Conservation (phyloP, 2,329 filamentous ascomycete genomes). For the Anthostomella pinea region DNA sequence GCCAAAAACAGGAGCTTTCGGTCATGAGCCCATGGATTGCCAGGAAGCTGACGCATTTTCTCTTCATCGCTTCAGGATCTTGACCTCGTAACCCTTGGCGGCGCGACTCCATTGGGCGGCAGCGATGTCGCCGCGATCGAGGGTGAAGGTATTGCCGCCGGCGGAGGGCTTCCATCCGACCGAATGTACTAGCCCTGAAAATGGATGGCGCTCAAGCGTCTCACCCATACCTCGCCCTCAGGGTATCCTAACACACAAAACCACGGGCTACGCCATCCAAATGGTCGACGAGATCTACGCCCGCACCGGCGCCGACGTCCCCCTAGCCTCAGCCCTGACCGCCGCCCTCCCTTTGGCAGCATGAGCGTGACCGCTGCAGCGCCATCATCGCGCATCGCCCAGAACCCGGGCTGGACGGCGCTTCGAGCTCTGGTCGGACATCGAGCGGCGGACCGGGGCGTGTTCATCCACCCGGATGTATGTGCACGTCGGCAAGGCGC, state of each 20-base stretch:
- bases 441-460: slow-evolving; percentile 34
- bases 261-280: slow-evolving; percentile 50
- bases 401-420: slow-evolving; percentile 50
- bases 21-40: too few species aligned
- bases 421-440: slow-evolving; percentile 39
- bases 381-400: slow-evolving; percentile 42
- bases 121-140: slow-evolving; percentile 80
- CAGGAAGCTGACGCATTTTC: too few species aligned
- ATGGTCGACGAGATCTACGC: slow-evolving; percentile 51
- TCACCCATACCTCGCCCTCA: too few species aligned
- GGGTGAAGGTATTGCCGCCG: slow-evolving; percentile 87
- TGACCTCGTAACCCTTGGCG: slow-evolving; percentile 87
- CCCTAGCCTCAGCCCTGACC: slow-evolving; percentile 37
- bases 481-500: slow-evolving; percentile 40
- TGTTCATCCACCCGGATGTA: slow-evolving; percentile 41
- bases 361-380: slow-evolving; percentile 47
- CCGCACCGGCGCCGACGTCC: slow-evolving; percentile 37
- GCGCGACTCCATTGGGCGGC: slow-evolving; percentile 92
- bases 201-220: too few species aligned
- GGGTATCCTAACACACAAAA: slow-evolving; percentile 7
- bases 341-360: slow-evolving; percentile 41
- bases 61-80: slow-evolving; percentile 81
- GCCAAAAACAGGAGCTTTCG: too few species aligned
- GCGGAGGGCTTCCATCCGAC: slow-evolving; percentile 90
- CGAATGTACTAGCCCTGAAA: too few species aligned